These are phyloP conservation scores for Sergeia podlipaevii DNA, from an alignment of 208 protist species.

Conservation along the genomic window DNA sequence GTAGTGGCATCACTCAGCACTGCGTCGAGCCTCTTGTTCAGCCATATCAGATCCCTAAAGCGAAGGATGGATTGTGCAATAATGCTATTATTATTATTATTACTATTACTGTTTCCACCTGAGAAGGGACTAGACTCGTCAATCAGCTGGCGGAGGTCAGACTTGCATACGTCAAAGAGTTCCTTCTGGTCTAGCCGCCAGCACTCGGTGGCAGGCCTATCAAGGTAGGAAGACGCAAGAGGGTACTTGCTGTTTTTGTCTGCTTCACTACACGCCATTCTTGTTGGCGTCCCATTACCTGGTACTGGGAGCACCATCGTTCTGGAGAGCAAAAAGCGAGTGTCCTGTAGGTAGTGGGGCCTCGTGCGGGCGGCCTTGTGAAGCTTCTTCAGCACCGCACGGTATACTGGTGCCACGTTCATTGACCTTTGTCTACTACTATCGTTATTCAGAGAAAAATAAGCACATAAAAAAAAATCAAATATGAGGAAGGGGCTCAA, in stretches of 20 bases:
- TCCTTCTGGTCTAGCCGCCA: conserved; percentile 18
- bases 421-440: conserved; percentile 21
- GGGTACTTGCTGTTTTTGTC: background rate
- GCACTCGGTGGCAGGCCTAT: conserved; percentile 19
- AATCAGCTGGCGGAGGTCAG: conserved; percentile 19
- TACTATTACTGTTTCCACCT: too few species aligned
- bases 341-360: conserved; percentile 70
- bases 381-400: conserved; percentile 55
- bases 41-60: conserved; percentile 61
- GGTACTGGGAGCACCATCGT: conserved; percentile 17
- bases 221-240: conserved; percentile 8
- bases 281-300: background rate
- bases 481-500: too few species aligned
- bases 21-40: conserved; percentile 34
- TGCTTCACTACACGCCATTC: background rate
- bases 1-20: conserved; percentile 33
- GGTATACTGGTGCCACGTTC: conserved; percentile 54
- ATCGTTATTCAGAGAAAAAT: background rate
- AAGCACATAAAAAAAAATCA: conserved; percentile 7
- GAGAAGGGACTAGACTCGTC: too few species aligned
- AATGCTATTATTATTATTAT: too few species aligned
- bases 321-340: conserved; percentile 75
- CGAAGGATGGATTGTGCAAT: conserved; percentile 28
- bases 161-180: conserved; percentile 27
- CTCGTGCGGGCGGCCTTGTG: conserved; percentile 19